phyloP scores from a whole-genome alignment of 305 asterid species.

The Solanum hybrid region DNA sequence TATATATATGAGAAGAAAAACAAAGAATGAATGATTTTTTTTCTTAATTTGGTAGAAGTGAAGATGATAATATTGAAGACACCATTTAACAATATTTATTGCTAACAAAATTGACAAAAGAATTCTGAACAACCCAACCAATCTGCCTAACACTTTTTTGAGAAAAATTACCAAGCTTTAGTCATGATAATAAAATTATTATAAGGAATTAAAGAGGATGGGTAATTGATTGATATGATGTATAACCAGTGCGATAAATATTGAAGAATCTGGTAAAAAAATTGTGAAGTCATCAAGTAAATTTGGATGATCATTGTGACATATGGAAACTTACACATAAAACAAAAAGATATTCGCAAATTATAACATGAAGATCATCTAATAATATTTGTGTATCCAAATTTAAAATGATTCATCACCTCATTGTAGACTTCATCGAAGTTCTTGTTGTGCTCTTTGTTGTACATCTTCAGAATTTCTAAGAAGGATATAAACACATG shows the following conservation, averaged over 20 bases:
- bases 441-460: too few relatives aligned
- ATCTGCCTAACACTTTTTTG: not conserved
- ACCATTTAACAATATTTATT: not conserved
- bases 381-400: not conserved
- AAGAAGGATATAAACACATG: too few relatives aligned
- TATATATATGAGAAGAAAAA: not conserved
- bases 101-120: not conserved
- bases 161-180: not conserved
- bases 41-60: not conserved
- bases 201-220: not conserved
- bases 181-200: not conserved
- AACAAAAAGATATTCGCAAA: not conserved
- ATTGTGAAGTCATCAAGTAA: constrained; percentile 75
- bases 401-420: not conserved
- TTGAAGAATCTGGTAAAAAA: constrained; percentile 63
- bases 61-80: not conserved
- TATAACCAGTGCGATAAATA: constrained; percentile 33
- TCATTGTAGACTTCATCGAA: not conserved
- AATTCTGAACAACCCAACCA: not conserved
- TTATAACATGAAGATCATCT: not conserved
- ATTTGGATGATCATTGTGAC: constrained; percentile 61
- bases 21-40: not conserved
- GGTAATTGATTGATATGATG: constrained; percentile 6
- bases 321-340: not conserved
- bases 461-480: too few relatives aligned